These are phyloP conservation scores for Pestalotiopsis sp. DNA, from an alignment of 2,329 filamentous ascomycete genomes.

Conservation along the genomic window DNA sequence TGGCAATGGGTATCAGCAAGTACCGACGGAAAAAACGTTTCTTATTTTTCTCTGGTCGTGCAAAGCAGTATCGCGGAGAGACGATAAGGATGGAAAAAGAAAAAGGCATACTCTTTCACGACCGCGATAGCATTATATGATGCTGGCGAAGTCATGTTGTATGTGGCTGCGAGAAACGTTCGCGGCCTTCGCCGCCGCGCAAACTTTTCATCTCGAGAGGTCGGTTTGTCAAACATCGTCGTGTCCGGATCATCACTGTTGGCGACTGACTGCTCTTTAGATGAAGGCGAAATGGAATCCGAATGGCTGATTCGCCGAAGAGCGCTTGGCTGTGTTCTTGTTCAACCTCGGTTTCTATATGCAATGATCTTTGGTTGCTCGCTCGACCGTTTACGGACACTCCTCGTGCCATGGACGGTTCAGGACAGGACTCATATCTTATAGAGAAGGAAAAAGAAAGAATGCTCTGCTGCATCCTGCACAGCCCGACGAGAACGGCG, in stretches of 20 bases:
- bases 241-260: neutral
- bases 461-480: neutral
- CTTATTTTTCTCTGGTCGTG: neutral
- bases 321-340: neutral
- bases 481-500: neutral
- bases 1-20: neutral
- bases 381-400: neutral
- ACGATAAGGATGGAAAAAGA: neutral
- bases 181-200: neutral
- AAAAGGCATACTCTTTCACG: neutral
- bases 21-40: neutral
- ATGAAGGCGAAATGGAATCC: neutral
- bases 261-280: neutral
- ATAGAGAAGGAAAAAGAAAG: neutral
- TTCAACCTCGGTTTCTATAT: neutral
- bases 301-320: neutral
- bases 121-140: neutral
- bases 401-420: neutral
- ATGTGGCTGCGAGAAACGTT: neutral
- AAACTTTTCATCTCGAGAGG: neutral
- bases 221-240: neutral
- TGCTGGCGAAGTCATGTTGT: neutral
- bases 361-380: neutral
- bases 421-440: neutral
- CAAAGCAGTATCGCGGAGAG: neutral